Evolutionary conservation across 2,329 filamentous ascomycete genomes (phyloP).

Genomic region (Pseudopithomyces chartarum): DNA sequence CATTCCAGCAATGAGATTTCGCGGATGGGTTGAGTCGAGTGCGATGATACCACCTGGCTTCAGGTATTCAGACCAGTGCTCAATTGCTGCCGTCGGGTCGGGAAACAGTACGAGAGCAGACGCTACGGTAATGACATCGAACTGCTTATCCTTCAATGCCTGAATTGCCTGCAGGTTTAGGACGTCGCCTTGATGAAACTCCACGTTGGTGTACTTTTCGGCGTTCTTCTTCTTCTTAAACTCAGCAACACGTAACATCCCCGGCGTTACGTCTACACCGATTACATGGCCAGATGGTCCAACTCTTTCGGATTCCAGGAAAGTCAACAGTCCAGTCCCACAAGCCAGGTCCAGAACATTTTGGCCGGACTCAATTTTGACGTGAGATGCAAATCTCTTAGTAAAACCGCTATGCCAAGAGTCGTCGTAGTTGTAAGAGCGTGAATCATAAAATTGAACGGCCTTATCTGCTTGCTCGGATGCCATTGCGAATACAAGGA

Average conservation of each 20-base stretch:
- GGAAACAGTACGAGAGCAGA: conserved; percentile 49
- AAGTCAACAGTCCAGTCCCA: conserved; percentile 51
- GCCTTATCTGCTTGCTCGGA: conserved; percentile 31
- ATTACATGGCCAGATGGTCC: conserved; percentile 44
- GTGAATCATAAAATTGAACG: conserved; percentile 43
- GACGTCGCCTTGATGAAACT: conserved; percentile 45
- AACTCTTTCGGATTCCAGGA: conserved; percentile 46
- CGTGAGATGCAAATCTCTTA: conserved; percentile 40
- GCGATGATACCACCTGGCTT: conserved; percentile 49
- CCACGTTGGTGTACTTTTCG: conserved; percentile 38
- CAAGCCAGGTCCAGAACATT: conserved; percentile 53
- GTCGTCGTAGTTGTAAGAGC: conserved; percentile 45
- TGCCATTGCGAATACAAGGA: conserved; percentile 13
- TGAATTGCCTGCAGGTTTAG: conserved; percentile 38
- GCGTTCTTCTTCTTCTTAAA: conserved; percentile 31
- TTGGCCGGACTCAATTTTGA: conserved; percentile 43
- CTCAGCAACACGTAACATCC: conserved; percentile 48
- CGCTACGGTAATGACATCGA: conserved; percentile 46
- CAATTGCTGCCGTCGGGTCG: conserved; percentile 43
- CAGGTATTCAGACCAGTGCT: conserved; percentile 45
- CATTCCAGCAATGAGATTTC: conserved; percentile 44
- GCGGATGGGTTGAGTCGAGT: conserved; percentile 46
- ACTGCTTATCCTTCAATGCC: conserved; percentile 27
- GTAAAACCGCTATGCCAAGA: conserved; percentile 50
- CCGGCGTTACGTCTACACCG: conserved; percentile 49